A percentile compares a stretch with the other conserved stretches of the same genome.
Conservation (phyloP, 2,329 filamentous ascomycete genomes). For the Talaromyces sp. region DNA sequence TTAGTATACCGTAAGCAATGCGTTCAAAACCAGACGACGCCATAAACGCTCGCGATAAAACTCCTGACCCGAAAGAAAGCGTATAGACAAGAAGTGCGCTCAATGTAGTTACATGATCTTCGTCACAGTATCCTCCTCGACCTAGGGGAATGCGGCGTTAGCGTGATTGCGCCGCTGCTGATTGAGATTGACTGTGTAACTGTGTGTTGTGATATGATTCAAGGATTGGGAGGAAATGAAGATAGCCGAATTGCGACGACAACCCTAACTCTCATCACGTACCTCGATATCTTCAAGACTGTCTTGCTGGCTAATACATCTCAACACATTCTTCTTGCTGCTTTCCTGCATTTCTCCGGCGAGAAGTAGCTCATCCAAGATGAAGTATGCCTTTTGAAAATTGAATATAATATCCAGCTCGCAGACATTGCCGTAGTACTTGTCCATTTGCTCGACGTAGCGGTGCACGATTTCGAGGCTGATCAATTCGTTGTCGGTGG, state of each 20-base stretch:
- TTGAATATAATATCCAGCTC: constrained; percentile 99
- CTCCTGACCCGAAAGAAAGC: constrained; percentile 8
- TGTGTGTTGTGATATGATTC: neutral
- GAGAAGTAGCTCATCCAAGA: constrained; percentile 90
- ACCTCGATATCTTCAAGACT: constrained; percentile 99
- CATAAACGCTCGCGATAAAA: constrained; percentile 4
- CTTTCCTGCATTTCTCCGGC: constrained; percentile 98
- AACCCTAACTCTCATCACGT: constrained; percentile 44
- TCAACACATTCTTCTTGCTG: constrained; percentile 97
- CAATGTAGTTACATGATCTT: constrained; percentile 69
- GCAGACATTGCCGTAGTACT: constrained; percentile 99
- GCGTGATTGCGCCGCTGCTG: constrained; percentile 23
- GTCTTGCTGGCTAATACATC: constrained; percentile 95
- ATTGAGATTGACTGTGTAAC: neutral
- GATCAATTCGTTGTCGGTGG: constrained; percentile 97
- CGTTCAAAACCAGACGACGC: constrained; percentile 8
- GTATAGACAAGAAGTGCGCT: constrained; percentile 2
- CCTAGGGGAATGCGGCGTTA: constrained; percentile 55
- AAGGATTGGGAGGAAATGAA: neutral
- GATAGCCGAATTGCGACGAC: neutral
- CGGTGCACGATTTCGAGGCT: constrained; percentile 98
- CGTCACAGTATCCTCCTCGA: constrained; percentile 78
- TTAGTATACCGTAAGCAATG: constrained; percentile 16
- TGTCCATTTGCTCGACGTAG: constrained; percentile 99
- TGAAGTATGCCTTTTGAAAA: constrained; percentile 99